Conservation (phyloP, 345 rosid species). For the Aquilaria sinensis region DNA sequence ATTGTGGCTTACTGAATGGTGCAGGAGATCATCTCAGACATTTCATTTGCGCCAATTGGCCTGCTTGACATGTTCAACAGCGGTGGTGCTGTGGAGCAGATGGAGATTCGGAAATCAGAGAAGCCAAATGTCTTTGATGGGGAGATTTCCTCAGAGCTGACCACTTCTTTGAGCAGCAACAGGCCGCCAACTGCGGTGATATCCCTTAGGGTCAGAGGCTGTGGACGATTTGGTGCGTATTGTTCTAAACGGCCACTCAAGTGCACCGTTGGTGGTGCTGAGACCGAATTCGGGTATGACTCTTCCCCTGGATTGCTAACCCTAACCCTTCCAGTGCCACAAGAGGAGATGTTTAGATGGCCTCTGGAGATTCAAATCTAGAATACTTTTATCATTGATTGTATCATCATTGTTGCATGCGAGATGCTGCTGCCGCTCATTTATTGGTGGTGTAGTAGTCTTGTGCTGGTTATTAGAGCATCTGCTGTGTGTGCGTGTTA, state of each 20-base stretch:
- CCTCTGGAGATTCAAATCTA: slow-evolving; percentile 58
- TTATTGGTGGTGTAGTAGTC: not conserved
- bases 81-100: slow-evolving; percentile 65
- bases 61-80: slow-evolving; percentile 84
- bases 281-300: slow-evolving; percentile 50
- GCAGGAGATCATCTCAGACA: slow-evolving; percentile 57
- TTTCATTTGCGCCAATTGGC: slow-evolving; percentile 83
- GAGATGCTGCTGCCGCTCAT: not conserved
- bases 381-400: slow-evolving; percentile 7
- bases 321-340: slow-evolving; percentile 45
- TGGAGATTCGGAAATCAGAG: slow-evolving; percentile 32
- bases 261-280: slow-evolving; percentile 52
- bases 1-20: slow-evolving; percentile 8
- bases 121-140: slow-evolving; percentile 46
- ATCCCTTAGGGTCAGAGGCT: slow-evolving; percentile 58
- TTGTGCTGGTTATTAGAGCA: too few species aligned
- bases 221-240: slow-evolving; percentile 70
- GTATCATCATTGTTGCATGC: not conserved
- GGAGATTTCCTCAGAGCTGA: slow-evolving; percentile 36
- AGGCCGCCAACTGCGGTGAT: slow-evolving; percentile 46
- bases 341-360: slow-evolving; percentile 87
- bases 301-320: slow-evolving; percentile 52
- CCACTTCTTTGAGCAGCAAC: slow-evolving; percentile 34
- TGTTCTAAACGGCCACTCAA: slow-evolving; percentile 63
- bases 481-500: too few species aligned